Percentiles rank a stretch among this genome's conserved stretches.
phyloP scores from a whole-genome alignment of 352 stramenopile species.

The Globisporangium paroecandrum region DNA sequence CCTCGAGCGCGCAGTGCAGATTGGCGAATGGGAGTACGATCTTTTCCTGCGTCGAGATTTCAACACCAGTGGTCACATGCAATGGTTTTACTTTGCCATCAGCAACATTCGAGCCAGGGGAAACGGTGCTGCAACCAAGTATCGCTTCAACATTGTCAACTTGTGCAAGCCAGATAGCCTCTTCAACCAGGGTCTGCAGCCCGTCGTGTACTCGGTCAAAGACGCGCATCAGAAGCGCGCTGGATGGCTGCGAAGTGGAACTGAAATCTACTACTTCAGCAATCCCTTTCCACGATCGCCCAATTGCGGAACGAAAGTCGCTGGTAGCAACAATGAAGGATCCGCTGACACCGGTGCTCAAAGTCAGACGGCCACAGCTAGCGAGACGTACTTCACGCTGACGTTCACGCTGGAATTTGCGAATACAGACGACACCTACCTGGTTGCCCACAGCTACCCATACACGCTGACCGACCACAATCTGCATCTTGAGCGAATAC shows the following conservation, averaged over 20 bases:
- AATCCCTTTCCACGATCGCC: slow-evolving; percentile 51
- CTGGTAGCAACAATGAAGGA: slow-evolving; percentile 5
- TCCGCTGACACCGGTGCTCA: background rate
- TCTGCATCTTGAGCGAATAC: slow-evolving; percentile 48
- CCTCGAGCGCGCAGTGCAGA: slow-evolving; percentile 76
- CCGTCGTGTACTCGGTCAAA: slow-evolving; percentile 83
- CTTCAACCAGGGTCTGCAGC: slow-evolving; percentile 90
- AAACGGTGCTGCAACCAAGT: slow-evolving; percentile 24
- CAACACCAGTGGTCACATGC: slow-evolving; percentile 78
- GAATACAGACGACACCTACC: slow-evolving; percentile 77
- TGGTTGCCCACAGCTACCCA: slow-evolving; percentile 90
- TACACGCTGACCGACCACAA: slow-evolving; percentile 88
- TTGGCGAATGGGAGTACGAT: slow-evolving; percentile 88
- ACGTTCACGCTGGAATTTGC: slow-evolving; percentile 86
- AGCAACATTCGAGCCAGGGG: slow-evolving; percentile 46
- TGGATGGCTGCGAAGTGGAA: slow-evolving; percentile 75
- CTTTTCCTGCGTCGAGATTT: slow-evolving; percentile 85
- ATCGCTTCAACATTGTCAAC: slow-evolving; percentile 93
- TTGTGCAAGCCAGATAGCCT: slow-evolving; percentile 90
- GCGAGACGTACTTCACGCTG: slow-evolving; percentile 77
- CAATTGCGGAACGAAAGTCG: background rate
- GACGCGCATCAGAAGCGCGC: slow-evolving; percentile 47
- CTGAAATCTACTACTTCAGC: slow-evolving; percentile 85
- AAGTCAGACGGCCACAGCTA: background rate
- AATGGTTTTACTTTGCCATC: slow-evolving; percentile 96